phyloP scores from a whole-genome alignment of 192 early-diverging fungal species.

The Linnemannia exigua region DNA sequence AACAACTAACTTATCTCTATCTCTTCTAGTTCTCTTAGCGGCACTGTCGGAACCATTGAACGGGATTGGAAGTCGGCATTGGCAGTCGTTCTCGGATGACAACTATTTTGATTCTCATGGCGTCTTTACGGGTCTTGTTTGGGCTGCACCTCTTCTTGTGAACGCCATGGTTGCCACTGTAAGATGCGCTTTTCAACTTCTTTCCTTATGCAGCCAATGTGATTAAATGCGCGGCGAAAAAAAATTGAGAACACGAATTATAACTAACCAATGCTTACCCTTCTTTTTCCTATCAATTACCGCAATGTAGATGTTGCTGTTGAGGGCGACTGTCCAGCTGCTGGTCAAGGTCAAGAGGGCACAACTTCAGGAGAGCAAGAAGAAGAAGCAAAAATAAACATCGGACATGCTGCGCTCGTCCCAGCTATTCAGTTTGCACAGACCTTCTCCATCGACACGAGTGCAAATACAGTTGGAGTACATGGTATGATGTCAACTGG shows the following conservation, averaged over 20 bases:
- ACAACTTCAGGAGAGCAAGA: constrained; percentile 42
- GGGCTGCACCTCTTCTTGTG: constrained; percentile 56
- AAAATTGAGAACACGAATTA: neutral
- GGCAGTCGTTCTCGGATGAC: constrained; percentile 61
- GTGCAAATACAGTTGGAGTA: too few species aligned
- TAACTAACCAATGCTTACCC: neutral
- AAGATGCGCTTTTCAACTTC: neutral
- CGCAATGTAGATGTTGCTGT: constrained; percentile 47
- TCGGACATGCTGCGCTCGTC: too few species aligned
- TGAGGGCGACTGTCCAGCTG: constrained; percentile 43
- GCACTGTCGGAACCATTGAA: constrained; percentile 64
- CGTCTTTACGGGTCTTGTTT: constrained; percentile 59
- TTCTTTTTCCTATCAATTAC: neutral
- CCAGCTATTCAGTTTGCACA: too few species aligned
- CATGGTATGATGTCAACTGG: too few species aligned
- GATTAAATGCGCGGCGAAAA: too few species aligned
- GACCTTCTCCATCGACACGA: too few species aligned
- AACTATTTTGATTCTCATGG: constrained; percentile 66
- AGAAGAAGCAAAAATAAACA: constrained; percentile 44
- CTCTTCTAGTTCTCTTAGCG: constrained; percentile 56
- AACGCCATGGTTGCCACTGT: constrained; percentile 59
- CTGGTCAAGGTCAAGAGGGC: constrained; percentile 58
- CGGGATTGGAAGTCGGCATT: constrained; percentile 48
- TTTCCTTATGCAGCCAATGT: neutral
- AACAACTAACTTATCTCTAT: neutral